phyloP scores from a whole-genome alignment of 495 filamentous ascomycete species.

The Penicillium malachiteum region DNA sequence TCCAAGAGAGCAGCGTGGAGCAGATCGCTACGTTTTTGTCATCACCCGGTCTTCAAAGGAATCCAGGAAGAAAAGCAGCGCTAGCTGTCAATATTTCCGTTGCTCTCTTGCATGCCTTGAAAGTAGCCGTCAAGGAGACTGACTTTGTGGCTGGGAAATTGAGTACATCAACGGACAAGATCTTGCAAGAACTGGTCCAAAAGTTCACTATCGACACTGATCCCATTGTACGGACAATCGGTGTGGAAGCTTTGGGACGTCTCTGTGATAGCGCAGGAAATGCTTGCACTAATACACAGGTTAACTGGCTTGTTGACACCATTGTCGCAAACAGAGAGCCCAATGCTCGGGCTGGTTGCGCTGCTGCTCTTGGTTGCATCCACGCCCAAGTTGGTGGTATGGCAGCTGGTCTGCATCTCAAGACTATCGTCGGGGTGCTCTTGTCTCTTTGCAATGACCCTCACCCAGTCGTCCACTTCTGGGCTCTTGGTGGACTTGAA shows the following conservation, averaged over 20 bases:
- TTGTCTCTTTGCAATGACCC: constrained; percentile 96
- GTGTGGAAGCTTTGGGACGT: constrained; percentile 83
- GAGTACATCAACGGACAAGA: constrained; percentile 76
- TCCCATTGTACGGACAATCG: constrained; percentile 79
- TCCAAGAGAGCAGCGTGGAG: constrained; percentile 94
- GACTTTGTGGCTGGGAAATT: constrained; percentile 71
- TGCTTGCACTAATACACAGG: constrained; percentile 79
- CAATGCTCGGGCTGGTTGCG: constrained; percentile 88
- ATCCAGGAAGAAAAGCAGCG: constrained; percentile 83
- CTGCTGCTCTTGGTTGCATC: constrained; percentile 88
- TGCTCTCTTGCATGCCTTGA: constrained; percentile 74
- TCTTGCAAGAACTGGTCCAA: constrained; percentile 76
- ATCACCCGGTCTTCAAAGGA: constrained; percentile 74
- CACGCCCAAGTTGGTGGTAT: constrained; percentile 95
- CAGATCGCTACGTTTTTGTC: constrained; percentile 86
- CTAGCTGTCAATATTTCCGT: constrained; percentile 87
- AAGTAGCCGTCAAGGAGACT: constrained; percentile 80
- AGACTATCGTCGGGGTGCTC: constrained; percentile 90
- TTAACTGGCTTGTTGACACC: constrained; percentile 89
- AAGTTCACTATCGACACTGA: constrained; percentile 78
- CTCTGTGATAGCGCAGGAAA: constrained; percentile 89
- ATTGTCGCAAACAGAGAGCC: constrained; percentile 93
- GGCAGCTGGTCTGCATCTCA: constrained; percentile 96
- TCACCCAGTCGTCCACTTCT: constrained; percentile 94
- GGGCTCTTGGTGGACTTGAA: constrained; percentile 86